These are phyloP conservation scores for Citrus mangshanensis DNA, from an alignment of 345 rosid genomes.

Conservation along the genomic window DNA sequence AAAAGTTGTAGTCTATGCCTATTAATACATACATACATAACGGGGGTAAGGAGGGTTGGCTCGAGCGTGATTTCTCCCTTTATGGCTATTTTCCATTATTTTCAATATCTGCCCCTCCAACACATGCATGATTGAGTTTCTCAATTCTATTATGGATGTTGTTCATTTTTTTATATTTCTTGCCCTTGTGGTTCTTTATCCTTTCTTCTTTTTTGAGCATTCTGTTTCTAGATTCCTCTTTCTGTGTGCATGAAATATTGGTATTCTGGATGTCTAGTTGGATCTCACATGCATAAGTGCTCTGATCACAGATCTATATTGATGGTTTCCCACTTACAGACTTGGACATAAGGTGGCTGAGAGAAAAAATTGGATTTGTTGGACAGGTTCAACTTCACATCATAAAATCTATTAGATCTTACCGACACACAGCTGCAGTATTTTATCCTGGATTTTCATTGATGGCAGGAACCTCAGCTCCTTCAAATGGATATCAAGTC, in stretches of 20 bases:
- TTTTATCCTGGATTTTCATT: conserved; percentile 2
- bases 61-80: not conserved
- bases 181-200: not conserved
- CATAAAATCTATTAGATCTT: not conserved
- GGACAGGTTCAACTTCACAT: conserved; percentile 33
- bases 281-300: conserved; percentile 9
- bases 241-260: not conserved
- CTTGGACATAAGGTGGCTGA: conserved; percentile 39
- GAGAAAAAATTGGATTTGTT: conserved; percentile 41
- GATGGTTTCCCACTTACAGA: conserved; percentile 35
- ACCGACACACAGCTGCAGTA: not conserved
- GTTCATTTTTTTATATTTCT: not conserved
- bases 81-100: not conserved
- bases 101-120: not conserved
- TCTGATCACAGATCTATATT: conserved; percentile 30
- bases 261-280: not conserved
- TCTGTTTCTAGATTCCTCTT: not conserved
- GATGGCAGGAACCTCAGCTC: conserved; percentile 42
- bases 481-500: conserved; percentile 46
- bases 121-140: not conserved
- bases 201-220: not conserved
- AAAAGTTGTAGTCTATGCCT: too few species aligned
- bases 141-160: not conserved
- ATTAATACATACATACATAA: not conserved
- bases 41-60: not conserved